Evolutionary conservation across 768 basidiomycete species (phyloP).

Genomic region (Amanita inopinata): DNA sequence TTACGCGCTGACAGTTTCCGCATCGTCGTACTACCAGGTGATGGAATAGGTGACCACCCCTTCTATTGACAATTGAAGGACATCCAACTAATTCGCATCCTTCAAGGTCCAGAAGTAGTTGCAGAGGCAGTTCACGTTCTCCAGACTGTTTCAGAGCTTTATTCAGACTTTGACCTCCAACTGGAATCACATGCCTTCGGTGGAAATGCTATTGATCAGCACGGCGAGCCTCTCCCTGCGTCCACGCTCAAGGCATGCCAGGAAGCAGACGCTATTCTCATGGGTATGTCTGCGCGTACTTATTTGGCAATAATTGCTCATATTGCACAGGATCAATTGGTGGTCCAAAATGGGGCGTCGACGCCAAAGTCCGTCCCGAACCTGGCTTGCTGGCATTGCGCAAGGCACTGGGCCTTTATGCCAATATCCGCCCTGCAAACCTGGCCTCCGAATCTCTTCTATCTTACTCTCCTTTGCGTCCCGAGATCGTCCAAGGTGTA

Average conservation of each 20-base stretch:
- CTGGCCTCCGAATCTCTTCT: constrained; percentile 90
- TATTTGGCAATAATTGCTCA: constrained; percentile 1
- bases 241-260: constrained; percentile 83
- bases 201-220: constrained; percentile 84
- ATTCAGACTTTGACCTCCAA: constrained; percentile 56
- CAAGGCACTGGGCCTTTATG: constrained; percentile 91
- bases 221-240: constrained; percentile 78
- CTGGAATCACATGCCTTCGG: constrained; percentile 79
- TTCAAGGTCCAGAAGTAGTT: constrained; percentile 79
- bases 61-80: constrained; percentile 1
- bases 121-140: constrained; percentile 80
- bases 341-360: constrained; percentile 98
- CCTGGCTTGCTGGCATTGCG: constrained; percentile 81
- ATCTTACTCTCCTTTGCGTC: constrained; percentile 79
- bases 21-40: constrained; percentile 87
- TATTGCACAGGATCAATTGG: constrained; percentile 74
- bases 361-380: constrained; percentile 84
- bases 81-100: constrained; percentile 9
- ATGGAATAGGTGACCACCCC: constrained; percentile 84
- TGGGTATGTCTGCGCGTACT: constrained; percentile 52
- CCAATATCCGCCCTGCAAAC: constrained; percentile 95
- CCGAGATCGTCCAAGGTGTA: constrained; percentile 71
- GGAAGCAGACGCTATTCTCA: constrained; percentile 89
- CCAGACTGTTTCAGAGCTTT: constrained; percentile 53
- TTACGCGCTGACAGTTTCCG: constrained; percentile 49